phyloP scores from a whole-genome alignment of 2,329 filamentous ascomycete genomes.

The Leptographium wingfieldii region DNA sequence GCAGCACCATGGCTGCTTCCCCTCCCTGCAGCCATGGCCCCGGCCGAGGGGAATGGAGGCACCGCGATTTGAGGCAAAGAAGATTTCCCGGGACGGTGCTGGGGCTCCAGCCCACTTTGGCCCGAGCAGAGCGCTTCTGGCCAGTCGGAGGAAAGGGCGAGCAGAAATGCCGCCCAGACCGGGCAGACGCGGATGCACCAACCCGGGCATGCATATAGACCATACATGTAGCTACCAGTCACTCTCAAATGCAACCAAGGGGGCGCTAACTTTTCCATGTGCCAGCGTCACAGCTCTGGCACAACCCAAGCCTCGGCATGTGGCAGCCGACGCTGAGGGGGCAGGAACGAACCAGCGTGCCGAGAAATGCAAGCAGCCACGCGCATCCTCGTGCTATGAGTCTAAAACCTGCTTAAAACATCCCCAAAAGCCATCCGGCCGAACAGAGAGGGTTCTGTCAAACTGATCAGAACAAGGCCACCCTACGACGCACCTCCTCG shows the following conservation, averaged over 20 bases:
- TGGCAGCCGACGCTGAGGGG: not conserved
- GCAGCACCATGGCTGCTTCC: not conserved
- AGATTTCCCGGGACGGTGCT: conserved; percentile 15
- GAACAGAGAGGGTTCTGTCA: no score
- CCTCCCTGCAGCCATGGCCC: conserved; percentile 4
- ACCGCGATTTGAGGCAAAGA: conserved; percentile 11
- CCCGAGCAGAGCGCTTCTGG: not conserved
- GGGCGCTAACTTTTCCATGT: not conserved
- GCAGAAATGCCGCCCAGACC: not conserved
- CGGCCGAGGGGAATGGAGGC: conserved; percentile 18
- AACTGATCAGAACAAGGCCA: not conserved
- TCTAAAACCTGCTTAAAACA: not conserved
- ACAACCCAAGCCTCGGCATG: conserved; percentile 5
- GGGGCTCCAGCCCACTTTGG: not conserved
- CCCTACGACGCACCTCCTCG: not conserved
- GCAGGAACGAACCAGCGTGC: not conserved
- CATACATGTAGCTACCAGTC: not conserved
- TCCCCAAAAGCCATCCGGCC: no score
- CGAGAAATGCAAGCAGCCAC: no score
- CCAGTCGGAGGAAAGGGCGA: conserved; percentile 1
- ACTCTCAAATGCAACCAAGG: not conserved
- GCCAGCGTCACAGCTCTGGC: not conserved
- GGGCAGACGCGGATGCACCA: not conserved
- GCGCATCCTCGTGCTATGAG: not conserved
- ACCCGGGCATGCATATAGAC: not conserved